Evolutionary conservation across 805 yeast genomes (phyloP), one percentile per base, ranked within the genome.

Genomic region (Clavispora asparagi): DNA sequence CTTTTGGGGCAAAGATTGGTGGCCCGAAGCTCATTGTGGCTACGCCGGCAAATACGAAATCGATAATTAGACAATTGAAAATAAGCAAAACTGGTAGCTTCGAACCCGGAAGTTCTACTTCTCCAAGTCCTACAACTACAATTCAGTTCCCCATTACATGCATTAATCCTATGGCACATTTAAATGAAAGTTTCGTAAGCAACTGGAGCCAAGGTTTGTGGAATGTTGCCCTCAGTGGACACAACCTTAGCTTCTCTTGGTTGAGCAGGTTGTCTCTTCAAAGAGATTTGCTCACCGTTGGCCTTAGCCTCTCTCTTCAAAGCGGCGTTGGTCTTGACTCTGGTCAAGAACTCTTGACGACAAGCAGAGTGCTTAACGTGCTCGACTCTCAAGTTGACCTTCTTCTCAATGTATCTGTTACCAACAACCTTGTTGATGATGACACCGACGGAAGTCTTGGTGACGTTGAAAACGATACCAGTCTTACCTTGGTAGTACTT

Each of bases 401-500:
- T 92, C 87, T 94, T 94, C 83, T 94, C 98, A 61, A 94, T 64
- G 90, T 92, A 94, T 82, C 98, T 88, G 95, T 87, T 78, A 77
- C 98, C 97, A 67, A 94, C 98, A 75, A 91, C 83, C 87, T 94
- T 94, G 95, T 94, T 87, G 74, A 94, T 76, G 70, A 94, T 88
- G 65, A 94, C 94, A 86, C 99, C 99, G 60, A 94, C 98, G 59
- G 99, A 81, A 57, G 96, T 78, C 84, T 88, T 94, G 86, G 99
- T 92, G 63, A 94, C 95, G 85, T 94, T 94, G 96, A 83, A 94
- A 61, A 94, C 83, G 65, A 94, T 88, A 85, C 99, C 99, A 62
- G 99, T 94, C 85, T 91, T 94, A 79, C 99, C 99, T 84, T 94
- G 97, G 97, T 94, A 94, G 87, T 82, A 91, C 83, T 94, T 94